A percentile compares a stretch with the other conserved stretches of the same genome.
These are phyloP conservation scores for Spencermartinsiella ligniputridi DNA, from an alignment of 1,139 yeast species.

Conservation along the genomic window DNA sequence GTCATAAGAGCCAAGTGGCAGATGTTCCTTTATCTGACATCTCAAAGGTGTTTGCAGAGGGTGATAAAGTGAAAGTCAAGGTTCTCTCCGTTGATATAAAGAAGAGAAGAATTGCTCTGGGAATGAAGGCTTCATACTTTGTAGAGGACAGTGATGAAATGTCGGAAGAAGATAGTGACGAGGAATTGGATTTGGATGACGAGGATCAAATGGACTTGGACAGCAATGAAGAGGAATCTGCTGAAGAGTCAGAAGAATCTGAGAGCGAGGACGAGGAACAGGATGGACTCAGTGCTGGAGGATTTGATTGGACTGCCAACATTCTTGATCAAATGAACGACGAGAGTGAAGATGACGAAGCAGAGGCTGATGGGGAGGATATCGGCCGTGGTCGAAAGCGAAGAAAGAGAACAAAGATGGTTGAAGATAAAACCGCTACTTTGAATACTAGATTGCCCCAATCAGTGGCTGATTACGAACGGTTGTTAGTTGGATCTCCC, in stretches of 20 bases:
- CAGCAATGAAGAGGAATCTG: slow-evolving; percentile 28
- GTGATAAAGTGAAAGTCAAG: slow-evolving; percentile 85
- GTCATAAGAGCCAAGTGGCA: slow-evolving; percentile 82
- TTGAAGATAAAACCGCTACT: slow-evolving; percentile 81
- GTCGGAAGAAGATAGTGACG: slow-evolving; percentile 30
- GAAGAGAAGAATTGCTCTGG: slow-evolving; percentile 75
- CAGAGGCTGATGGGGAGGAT: slow-evolving; percentile 31
- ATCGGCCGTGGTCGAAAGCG: slow-evolving; percentile 37
- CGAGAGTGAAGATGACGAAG: slow-evolving; percentile 45
- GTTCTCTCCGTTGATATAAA: slow-evolving; percentile 57
- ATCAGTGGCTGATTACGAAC: slow-evolving; percentile 85
- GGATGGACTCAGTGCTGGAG: slow-evolving; percentile 33
- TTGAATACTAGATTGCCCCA: slow-evolving; percentile 84
- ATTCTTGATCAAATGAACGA: slow-evolving; percentile 75
- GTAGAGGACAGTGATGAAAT: slow-evolving; percentile 39
- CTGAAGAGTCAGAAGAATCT: slow-evolving; percentile 30
- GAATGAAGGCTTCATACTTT: slow-evolving; percentile 93
- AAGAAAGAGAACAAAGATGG: slow-evolving; percentile 41
- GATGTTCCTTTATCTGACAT: slow-evolving; percentile 57
- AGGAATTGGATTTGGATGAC: slow-evolving; percentile 32
- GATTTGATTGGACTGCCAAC: slow-evolving; percentile 93
- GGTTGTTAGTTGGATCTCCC: slow-evolving; percentile 86
- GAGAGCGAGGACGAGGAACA: slow-evolving; percentile 32
- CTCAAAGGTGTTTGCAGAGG: slow-evolving; percentile 66
- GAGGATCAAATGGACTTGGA: slow-evolving; percentile 31